phyloP scores from a whole-genome alignment of 2,329 filamentous ascomycete genomes.

The Chaetomium olivaceum region DNA sequence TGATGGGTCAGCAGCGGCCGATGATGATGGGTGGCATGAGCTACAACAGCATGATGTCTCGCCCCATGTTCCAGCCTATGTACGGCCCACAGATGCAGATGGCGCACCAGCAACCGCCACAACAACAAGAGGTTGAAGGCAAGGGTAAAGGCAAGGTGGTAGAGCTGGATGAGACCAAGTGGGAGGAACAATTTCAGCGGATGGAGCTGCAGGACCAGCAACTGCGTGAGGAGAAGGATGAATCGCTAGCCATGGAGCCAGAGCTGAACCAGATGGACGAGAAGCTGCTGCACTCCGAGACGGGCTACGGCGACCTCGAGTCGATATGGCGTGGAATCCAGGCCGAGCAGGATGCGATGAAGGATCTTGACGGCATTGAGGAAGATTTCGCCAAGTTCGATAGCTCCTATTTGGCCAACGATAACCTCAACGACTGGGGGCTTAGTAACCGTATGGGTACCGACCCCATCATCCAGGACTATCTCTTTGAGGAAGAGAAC shows the following conservation, averaged over 20 bases:
- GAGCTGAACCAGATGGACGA: constrained; percentile 86
- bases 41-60: constrained; percentile 54
- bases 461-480: constrained; percentile 81
- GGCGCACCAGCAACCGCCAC: constrained; percentile 50
- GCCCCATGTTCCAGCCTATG: constrained; percentile 55
- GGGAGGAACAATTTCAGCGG: constrained; percentile 95
- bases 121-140: constrained; percentile 48
- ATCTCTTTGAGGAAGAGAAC: constrained; percentile 94
- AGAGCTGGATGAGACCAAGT: constrained; percentile 89
- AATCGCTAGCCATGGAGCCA: constrained; percentile 71
- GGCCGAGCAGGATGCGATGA: constrained; percentile 70
- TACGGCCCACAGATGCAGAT: constrained; percentile 40
- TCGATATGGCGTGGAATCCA: constrained; percentile 82
- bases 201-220: constrained; percentile 69
- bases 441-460: constrained; percentile 57
- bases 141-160: constrained; percentile 92
- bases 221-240: constrained; percentile 55
- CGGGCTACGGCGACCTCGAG: constrained; percentile 84
- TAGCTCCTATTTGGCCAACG: constrained; percentile 41
- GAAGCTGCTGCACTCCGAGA: constrained; percentile 64
- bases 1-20: constrained; percentile 54
- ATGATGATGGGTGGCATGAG: constrained; percentile 52
- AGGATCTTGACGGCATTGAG: constrained; percentile 67
- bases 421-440: constrained; percentile 68
- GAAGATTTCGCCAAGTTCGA: constrained; percentile 72